Base-by-base conservation (phyloP, 495 filamentous ascomycete genomes). In the Xylaria curta region DNA sequence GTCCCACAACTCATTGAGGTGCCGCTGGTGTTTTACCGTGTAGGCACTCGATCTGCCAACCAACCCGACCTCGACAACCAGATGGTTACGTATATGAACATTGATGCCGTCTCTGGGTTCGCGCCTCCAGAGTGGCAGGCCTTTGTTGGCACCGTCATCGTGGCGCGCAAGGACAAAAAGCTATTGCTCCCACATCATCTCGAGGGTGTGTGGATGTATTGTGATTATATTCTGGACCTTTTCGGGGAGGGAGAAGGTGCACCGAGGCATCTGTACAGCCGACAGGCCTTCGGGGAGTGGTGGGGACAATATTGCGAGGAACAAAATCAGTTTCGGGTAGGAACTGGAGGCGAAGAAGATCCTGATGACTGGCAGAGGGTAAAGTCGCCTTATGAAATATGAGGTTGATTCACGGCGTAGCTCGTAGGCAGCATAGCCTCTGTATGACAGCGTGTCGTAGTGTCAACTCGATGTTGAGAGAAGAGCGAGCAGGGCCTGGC, bases 41-140 rank as follows among this genome's bases (percentile, higher is more conserved):
- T 61, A 12, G 59, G 59, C 59, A 63, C 38, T 17, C 36, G 2
- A n/a, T 42, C 60, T 21, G 13, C 21, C 5, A 26, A 44, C 60
- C 8, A n/a, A 12, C 9, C 60, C 12, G 60, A 62, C 38, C 60
- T 63, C 60, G 60, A 63, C 58, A 60, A 60, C 4, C 58, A 60
- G 19, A 60, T 38, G 9, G 19, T 13, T 9, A 59, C 60, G 38
- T 63, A 63, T 44, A 24, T 63, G 10, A 63, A 44, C 38, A 44
- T 63, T 8, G n/a, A 63, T 44, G n/a, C 38, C n/a, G 10, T 7
- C 10, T 63, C 60, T 5, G 5, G 60, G 21, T 63, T 63, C 19
- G 60, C 38, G 36, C 60, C 38, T 2, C 60, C 21, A 10, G 36
- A 42, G 19, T 44, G 38, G 60, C 1, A 2, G 3, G 28, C 60